Evolutionary conservation across 2,329 filamentous ascomycete species (phyloP), one percentile per base, ranked within the genome.

Genomic region (Akanthomyces lecanii): DNA sequence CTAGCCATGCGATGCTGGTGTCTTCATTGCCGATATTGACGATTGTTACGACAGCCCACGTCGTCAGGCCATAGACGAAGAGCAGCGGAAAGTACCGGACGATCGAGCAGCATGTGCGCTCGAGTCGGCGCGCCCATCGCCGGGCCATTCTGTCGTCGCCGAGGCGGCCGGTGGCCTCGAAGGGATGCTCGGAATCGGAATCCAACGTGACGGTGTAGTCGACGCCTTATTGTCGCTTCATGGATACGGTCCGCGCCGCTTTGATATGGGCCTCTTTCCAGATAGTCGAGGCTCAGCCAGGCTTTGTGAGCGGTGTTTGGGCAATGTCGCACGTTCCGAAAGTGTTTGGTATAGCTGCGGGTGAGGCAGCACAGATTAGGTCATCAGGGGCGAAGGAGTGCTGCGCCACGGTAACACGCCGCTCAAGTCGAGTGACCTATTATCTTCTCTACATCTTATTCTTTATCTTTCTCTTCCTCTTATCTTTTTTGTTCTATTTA

Each of bases 11-110:
- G 56, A 78, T 82, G 63, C 81, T 80, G 6, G 79, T 76, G 23
- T 81, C 78, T 58, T 77, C 78, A 33, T 83, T 81, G 59, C 91
- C 90, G 64, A 97, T 90, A 63, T 82, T 87, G 54, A 90, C 83
- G 69, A 93, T 84, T 10, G 97, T 92, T 83, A 90, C 97, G n/a
- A 89, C 85, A 2, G 92, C 93, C 95, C 95, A 99, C 12, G 89
- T 89, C n/a, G 92, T 94, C 68, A 97, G 76, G 62, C 89, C 84
- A 72, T 97, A 97, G 64, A 98, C 91, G 72, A 98, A 97, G 33
- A 80, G 80, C 21, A 98, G 82, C n/a, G 94, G 94, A 68, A 96
- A 91, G 75, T 92, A 97, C 30, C 86, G 90, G 60, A 89, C 82
- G 65, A 87, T 85, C 50, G 82, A 79, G 78, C 93, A 98, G 81